Evolutionary conservation across 176 grass and related monocot species (phyloP), one percentile per base, ranked within the genome.

Genomic region (Areca catechu): DNA sequence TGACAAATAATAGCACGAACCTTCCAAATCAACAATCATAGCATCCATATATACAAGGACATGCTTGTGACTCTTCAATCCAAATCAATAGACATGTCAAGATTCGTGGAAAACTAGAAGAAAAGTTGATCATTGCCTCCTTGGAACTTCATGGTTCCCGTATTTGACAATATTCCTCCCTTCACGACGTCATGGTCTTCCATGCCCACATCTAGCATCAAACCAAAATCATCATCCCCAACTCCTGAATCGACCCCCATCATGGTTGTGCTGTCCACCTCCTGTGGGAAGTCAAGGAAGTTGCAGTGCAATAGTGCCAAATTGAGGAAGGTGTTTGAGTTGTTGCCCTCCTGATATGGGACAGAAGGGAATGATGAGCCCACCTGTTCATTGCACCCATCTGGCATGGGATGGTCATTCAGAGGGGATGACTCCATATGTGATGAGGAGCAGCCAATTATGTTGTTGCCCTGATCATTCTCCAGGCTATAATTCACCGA

Each of bases 261-360:
- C 48, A 24, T 6, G 25, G 61, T 37, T 6, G 50, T 37, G 52
- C 51, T 47, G 19, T 16, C 53, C 65, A 56, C 18, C 24, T 56
- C 65, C 65, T 12, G 52, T 22, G 65, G 52, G 52, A 56, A 68
- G 5, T 34, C 65, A 37, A 56, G 25, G 23, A 21, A 67, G 51
- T 67, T 67, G 24, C 18, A 37, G 16, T 43, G 65, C 51, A 67
- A 15, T 4, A 56, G 3, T 30, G 65, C 24, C 51, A 67, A 15
- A 53, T 69, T 56, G 19, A 57, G 18, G 29, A 69, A 69, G 66
- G 53, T 7, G 14, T 7, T 56, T 17, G 30, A 57, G 66, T 34
- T 69, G 20, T 7, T 57, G 52, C 25, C 63, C 22, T 66, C 53
- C 12, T 69, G 19, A 16, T 48, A 28, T 16, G 53, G 28, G 14